These are phyloP conservation scores for Talaromyces sp. DNA, from an alignment of 2,329 filamentous ascomycete species.

Conservation along the genomic window DNA sequence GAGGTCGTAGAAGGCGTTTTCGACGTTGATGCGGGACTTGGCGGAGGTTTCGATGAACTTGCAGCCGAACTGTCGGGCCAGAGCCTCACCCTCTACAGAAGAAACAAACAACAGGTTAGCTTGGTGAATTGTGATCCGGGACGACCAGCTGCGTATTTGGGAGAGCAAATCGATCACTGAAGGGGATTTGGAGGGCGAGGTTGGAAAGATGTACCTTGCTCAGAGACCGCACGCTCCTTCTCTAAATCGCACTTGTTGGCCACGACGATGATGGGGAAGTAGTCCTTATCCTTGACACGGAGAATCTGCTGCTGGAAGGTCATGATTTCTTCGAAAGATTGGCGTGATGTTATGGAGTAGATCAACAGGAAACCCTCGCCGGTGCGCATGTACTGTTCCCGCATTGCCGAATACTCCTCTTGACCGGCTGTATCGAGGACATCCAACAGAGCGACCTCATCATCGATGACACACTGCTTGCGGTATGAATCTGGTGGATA, in stretches of 20 bases:
- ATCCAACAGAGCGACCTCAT: constrained; percentile 95
- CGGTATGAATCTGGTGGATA: constrained; percentile 83
- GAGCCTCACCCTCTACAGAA: constrained; percentile 77
- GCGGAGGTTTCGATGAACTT: constrained; percentile 99
- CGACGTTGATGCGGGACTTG: constrained; percentile 96
- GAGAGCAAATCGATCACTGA: background rate
- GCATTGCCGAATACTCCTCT: constrained; percentile 94
- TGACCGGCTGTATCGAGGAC: constrained; percentile 98
- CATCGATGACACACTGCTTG: constrained; percentile 99
- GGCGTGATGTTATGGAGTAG: constrained; percentile 96
- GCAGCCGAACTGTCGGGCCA: constrained; percentile 88
- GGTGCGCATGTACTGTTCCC: constrained; percentile 98
- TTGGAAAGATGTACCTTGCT: constrained; percentile 70
- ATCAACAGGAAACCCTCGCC: constrained; percentile 97
- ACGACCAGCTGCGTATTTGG: background rate
- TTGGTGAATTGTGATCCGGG: background rate
- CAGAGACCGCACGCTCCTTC: constrained; percentile 83
- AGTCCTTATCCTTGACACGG: constrained; percentile 98
- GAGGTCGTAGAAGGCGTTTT: constrained; percentile 98
- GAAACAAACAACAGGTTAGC: background rate
- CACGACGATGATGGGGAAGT: constrained; percentile 98
- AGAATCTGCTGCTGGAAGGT: constrained; percentile 99
- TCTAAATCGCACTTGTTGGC: constrained; percentile 99
- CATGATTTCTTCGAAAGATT: constrained; percentile 97
- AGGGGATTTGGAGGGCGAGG: background rate